Evolutionary conservation across 1,284 basidiomycete genomes (phyloP).

Genomic region (Trichosporon inkin): DNA sequence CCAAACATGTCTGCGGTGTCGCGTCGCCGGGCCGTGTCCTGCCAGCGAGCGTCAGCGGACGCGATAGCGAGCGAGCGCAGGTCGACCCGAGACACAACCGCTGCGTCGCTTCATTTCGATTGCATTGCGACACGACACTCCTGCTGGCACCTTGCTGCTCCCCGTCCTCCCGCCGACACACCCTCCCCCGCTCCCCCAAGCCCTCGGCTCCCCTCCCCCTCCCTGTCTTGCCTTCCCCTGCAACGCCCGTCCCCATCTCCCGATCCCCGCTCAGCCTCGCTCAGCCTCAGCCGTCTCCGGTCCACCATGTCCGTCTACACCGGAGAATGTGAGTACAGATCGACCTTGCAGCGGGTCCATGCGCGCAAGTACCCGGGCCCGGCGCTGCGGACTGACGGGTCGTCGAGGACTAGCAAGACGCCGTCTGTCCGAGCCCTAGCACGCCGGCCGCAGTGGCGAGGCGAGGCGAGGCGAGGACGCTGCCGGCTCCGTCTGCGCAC

Average conservation of each 20-base stretch:
- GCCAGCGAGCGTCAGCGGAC: neutral
- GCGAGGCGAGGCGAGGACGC: too few relatives aligned
- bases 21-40: neutral
- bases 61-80: neutral
- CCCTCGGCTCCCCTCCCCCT: neutral
- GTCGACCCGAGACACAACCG: too few relatives aligned
- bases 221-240: neutral
- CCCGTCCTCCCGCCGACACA: neutral
- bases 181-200: too few relatives aligned
- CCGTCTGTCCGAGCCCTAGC: too few relatives aligned
- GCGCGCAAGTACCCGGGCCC: too few relatives aligned
- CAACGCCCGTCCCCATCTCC: neutral
- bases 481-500: too few relatives aligned
- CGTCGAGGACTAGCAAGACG: too few relatives aligned
- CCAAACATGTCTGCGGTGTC: neutral
- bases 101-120: too few relatives aligned
- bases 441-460: too few relatives aligned
- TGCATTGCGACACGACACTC: too few relatives aligned
- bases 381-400: too few relatives aligned
- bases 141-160: too few relatives aligned
- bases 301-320: conserved; percentile 41
- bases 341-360: neutral
- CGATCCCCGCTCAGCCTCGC: neutral
- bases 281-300: neutral
- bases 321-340: conserved; percentile 39